These are phyloP conservation scores for Neonectria neomacrospora DNA, from an alignment of 2,329 filamentous ascomycete genomes.

Conservation along the genomic window DNA sequence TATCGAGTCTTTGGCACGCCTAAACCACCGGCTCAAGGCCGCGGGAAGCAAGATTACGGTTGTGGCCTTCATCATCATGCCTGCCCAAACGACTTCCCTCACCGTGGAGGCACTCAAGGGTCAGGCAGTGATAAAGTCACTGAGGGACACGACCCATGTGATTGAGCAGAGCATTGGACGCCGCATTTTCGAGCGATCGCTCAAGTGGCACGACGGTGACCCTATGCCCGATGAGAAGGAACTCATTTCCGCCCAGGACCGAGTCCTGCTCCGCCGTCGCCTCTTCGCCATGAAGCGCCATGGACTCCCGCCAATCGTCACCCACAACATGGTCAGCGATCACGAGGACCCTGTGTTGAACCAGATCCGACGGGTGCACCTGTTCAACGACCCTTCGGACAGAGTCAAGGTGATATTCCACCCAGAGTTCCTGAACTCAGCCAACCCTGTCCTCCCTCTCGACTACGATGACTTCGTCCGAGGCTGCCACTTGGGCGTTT, in stretches of 20 bases:
- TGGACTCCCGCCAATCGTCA: conserved; percentile 92
- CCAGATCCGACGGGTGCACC: conserved; percentile 93
- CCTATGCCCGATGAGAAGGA: conserved; percentile 97
- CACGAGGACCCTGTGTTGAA: conserved; percentile 92
- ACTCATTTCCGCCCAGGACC: conserved; percentile 89
- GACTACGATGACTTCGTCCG: conserved; percentile 99
- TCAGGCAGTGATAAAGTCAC: conserved; percentile 95
- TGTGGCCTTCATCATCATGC: conserved; percentile 99
- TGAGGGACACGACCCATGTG: conserved; percentile 90
- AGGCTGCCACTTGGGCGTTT: conserved; percentile 94
- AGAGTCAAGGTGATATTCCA: conserved; percentile 99
- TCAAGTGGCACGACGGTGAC: conserved; percentile 96
- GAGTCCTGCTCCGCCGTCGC: conserved; percentile 88
- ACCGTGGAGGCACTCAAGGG: conserved; percentile 96
- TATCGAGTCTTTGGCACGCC: conserved; percentile 91
- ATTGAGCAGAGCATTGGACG: conserved; percentile 94
- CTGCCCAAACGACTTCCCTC: conserved; percentile 92
- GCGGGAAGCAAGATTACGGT: conserved; percentile 91
- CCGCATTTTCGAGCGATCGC: conserved; percentile 91
- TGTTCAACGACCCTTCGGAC: conserved; percentile 95
- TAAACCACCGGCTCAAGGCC: conserved; percentile 92
- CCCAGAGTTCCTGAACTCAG: conserved; percentile 95
- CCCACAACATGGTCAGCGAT: conserved; percentile 98
- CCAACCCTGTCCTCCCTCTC: conserved; percentile 92
- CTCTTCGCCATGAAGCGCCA: conserved; percentile 97